Base-by-base conservation (phyloP, 2,329 filamentous ascomycete genomes). In the Bipolaris zeicola region DNA sequence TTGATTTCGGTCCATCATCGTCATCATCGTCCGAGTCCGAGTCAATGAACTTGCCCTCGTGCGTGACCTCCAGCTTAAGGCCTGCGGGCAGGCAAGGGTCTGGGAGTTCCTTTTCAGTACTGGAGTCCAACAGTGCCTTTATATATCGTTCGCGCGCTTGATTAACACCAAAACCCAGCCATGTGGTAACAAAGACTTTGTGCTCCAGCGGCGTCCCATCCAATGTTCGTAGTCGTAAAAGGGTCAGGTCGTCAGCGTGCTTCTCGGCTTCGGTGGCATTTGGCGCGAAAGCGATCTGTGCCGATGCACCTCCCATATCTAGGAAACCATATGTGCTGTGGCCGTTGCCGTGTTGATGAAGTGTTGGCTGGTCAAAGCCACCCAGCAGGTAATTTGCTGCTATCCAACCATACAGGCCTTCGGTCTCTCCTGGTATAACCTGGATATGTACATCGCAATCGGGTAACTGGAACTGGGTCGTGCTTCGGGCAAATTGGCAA, bases 221-320 rank as follows among this genome's bases (percentile, higher is more conserved):
- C 18, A 98, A 77, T 2, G 88, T 95, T 61, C 96, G 87, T 78
- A 99, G 80, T 46, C 95, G 88, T 56, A 99, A 78, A 13, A 98
- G 76, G 62, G 92, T 96, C 52, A 99, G 79, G 72, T 98, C 92
- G 60, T 97, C 85, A 0, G 91, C 89, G 74, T 99, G 96, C 71
- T 92, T 95, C 69, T 88, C 85, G 1, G 92, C 88, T 75, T 99
- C 95, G 1, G 95, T 98, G 3, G 85, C 79, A 76, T 99, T 99
- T 1, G 95, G 95, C 1, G 93, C 94, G 76, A 99, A 99, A 0
- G 96, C 95, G 70, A 99, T 98, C 78, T 99, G 95, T 14, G 95
- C 94, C 0, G 94, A 98, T 24, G 95, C 95, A 49, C 95, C 95
- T 47, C 95, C 95, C 96, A 99, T 99, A 73, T 99, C 95, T 58